These are phyloP conservation scores for Marchantia paleacea DNA, from an alignment of 225 moss, liverwort and hornwort genomes.

Conservation along the genomic window DNA sequence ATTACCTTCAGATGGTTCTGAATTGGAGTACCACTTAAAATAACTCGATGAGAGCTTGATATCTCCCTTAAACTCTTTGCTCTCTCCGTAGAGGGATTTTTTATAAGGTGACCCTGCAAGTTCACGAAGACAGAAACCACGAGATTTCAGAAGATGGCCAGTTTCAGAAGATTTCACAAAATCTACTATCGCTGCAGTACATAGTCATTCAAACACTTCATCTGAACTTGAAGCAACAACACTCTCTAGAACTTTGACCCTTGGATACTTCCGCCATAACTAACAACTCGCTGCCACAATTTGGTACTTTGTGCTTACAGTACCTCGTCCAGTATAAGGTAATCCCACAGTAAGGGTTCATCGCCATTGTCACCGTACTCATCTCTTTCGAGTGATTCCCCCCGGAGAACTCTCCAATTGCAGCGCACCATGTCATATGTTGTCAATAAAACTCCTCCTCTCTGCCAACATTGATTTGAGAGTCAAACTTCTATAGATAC, in stretches of 20 bases:
- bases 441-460: constrained; percentile 81
- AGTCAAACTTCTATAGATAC: too few species aligned
- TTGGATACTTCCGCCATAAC: neutral
- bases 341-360: constrained; percentile 81
- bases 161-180: too few species aligned
- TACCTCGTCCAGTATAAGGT: constrained; percentile 93
- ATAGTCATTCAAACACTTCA: too few species aligned
- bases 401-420: constrained; percentile 75
- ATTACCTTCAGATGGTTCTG: constrained; percentile 89
- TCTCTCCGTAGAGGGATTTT: constrained; percentile 85
- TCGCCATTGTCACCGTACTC: constrained; percentile 65
- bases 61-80: constrained; percentile 88
- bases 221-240: too few species aligned
- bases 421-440: constrained; percentile 98
- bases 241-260: too few species aligned
- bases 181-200: too few species aligned
- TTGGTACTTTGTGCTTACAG: neutral
- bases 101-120: constrained; percentile 89
- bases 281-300: neutral
- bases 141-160: neutral
- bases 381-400: constrained; percentile 71
- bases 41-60: constrained; percentile 73
- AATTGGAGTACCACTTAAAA: constrained; percentile 91
- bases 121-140: neutral
- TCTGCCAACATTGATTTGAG: constrained; percentile 17